phyloP scores from a whole-genome alignment of 2,329 filamentous ascomycete species.

The Colletotrichum chrysophilum region DNA sequence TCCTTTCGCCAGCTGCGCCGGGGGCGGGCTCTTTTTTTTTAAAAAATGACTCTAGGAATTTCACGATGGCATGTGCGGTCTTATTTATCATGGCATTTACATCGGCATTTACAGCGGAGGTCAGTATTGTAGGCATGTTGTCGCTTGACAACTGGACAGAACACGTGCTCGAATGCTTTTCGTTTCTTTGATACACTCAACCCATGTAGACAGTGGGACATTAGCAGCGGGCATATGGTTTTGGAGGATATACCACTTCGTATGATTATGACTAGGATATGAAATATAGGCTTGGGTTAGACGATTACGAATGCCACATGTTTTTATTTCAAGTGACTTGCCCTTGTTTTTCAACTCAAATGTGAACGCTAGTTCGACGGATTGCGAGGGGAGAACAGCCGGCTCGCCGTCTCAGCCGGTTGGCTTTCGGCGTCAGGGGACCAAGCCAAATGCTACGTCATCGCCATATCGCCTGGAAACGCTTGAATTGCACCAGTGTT shows the following conservation, averaged over 20 bases:
- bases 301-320: background rate
- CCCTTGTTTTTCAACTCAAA: rapidly evolving
- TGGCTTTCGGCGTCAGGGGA: background rate
- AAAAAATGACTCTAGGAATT: background rate
- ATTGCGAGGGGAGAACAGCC: background rate
- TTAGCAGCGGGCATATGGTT: background rate
- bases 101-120: background rate
- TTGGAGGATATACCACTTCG: slow-evolving; percentile 24
- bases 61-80: background rate
- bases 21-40: background rate
- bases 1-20: background rate
- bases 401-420: background rate
- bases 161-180: background rate
- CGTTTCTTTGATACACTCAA: background rate
- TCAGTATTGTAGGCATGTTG: background rate
- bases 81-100: background rate
- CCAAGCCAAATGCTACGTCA: background rate
- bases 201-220: background rate
- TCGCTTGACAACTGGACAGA: background rate
- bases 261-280: slow-evolving; percentile 15
- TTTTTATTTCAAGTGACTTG: background rate
- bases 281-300: background rate
- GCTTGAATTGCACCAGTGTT: background rate
- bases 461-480: background rate
- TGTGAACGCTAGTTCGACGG: background rate